Evolutionary conservation across 495 filamentous ascomycete genomes (phyloP), one percentile per base, ranked within the genome.

Genomic region (Neurospora sp.): DNA sequence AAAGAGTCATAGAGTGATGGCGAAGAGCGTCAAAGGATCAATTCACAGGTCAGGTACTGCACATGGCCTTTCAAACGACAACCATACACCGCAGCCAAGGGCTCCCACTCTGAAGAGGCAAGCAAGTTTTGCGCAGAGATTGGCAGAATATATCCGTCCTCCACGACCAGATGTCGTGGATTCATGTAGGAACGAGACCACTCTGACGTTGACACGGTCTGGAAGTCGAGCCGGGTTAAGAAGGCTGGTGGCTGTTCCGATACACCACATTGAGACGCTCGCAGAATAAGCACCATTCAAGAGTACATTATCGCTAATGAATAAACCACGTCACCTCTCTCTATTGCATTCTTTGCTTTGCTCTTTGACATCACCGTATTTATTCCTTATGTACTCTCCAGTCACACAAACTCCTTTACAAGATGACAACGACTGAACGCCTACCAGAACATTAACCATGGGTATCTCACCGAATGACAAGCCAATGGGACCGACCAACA

Each of bases 91-190:
- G n/a, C 72, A 69, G 11, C 37, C 70, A 6, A 48, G 73, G 38
- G 53, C 6, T 65, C 27, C 14, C 0, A 71, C 76, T 27, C 71
- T 81, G 69, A 59, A 76, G 18, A 71, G 73, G 40, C 75, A 80
- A 75, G 42, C 74, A 16, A 80, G 79, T 69, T 70, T 81, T 14
- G 73, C 74, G 6, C 76, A 81, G 72, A 61, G 70, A 5, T 74
- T 81, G 40, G 73, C 73, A 2, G 73, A 80, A 70, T 81, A 81
- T 35, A 78, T 81, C 39, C 73, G 74, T 14, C 79, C 79, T n/a
- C 68, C 75, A 53, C 72, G 69, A n/a, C 46, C 65, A 11, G 37
- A 18, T 9, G 39, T 4, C 72, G 27, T 39, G n/a, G 42, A 71
- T 71, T 40, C 68, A 2, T 42, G 22, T 42, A 18, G 69, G 7